These are phyloP conservation scores for Alternaria incomplexa DNA, from an alignment of 2,329 filamentous ascomycete species.

Conservation along the genomic window DNA sequence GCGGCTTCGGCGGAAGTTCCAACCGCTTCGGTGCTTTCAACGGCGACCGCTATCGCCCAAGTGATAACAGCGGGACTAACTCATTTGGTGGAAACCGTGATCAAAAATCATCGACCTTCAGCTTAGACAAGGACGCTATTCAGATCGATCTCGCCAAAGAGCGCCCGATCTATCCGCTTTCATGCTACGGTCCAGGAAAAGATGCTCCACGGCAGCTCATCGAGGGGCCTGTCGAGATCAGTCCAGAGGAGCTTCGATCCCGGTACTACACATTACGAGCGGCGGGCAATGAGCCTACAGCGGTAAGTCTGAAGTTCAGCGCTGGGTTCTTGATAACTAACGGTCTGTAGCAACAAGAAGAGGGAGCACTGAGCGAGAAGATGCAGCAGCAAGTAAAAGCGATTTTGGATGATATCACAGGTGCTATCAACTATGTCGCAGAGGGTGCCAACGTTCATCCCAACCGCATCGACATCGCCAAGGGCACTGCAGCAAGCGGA, in stretches of 20 bases:
- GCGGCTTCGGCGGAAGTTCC: conserved; percentile 31
- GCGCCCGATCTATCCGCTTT: conserved; percentile 83
- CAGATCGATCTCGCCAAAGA: conserved; percentile 70
- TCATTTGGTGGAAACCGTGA: conserved; percentile 44
- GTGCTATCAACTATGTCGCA: conserved; percentile 59
- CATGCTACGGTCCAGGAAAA: conserved; percentile 79
- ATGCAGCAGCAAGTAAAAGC: conserved; percentile 72
- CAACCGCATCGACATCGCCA: conserved; percentile 42
- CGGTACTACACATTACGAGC: conserved; percentile 70
- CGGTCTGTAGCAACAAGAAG: conserved; percentile 63
- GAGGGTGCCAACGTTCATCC: conserved; percentile 44
- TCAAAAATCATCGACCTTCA: conserved; percentile 27
- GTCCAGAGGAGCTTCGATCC: conserved; percentile 83
- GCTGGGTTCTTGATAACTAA: conserved; percentile 11
- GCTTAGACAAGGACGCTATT: conserved; percentile 40
- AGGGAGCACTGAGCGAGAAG: conserved; percentile 66
- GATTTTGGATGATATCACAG: conserved; percentile 72
- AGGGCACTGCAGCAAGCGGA: conserved; percentile 25
- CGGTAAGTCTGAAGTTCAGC: conserved; percentile 49
- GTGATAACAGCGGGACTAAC: conserved; percentile 29
- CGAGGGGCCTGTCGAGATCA: conserved; percentile 82
- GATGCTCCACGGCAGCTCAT: conserved; percentile 84
- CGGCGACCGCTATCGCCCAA: conserved; percentile 43
- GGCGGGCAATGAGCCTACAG: conserved; percentile 64
- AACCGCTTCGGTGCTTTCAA: conserved; percentile 63